These are phyloP conservation scores for Tremellales sp. DNA, from an alignment of 1,284 basidiomycete species.

Conservation along the genomic window DNA sequence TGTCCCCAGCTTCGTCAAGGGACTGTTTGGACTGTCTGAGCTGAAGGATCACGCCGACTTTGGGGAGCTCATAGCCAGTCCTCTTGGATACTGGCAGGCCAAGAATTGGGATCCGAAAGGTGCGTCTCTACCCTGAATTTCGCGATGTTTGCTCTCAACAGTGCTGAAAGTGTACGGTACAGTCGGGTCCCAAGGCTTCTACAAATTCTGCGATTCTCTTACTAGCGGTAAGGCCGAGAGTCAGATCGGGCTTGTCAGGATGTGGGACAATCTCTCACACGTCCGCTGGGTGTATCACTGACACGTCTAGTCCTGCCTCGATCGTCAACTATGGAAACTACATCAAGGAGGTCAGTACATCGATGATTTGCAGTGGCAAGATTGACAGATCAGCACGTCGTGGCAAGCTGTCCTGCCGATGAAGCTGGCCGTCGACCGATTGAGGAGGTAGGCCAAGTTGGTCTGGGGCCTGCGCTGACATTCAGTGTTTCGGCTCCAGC, in stretches of 20 bases:
- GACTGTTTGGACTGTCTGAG: constrained; percentile 65
- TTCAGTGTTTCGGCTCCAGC: constrained; percentile 78
- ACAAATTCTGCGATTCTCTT: constrained; percentile 62
- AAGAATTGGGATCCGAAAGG: constrained; percentile 70
- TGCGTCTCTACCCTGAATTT: constrained; percentile 11
- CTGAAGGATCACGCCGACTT: constrained; percentile 75
- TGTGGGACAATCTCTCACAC: constrained; percentile 52
- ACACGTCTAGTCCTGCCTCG: constrained; percentile 44
- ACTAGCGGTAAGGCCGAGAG: constrained; percentile 39
- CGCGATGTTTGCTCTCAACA: no score
- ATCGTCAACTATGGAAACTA: constrained; percentile 72
- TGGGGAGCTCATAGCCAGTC: constrained; percentile 58
- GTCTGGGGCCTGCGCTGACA: background rate
- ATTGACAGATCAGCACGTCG: constrained; percentile 54
- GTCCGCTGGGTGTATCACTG: background rate
- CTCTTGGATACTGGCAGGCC: constrained; percentile 48
- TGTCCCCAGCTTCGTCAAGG: constrained; percentile 57
- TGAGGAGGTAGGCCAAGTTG: constrained; percentile 56
- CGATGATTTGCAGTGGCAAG: no score
- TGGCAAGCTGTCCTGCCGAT: constrained; percentile 56
- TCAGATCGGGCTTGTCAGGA: constrained; percentile 27
- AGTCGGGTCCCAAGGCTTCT: constrained; percentile 35
- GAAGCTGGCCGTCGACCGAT: constrained; percentile 49
- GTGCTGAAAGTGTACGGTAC: background rate
- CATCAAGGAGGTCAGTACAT: constrained; percentile 59